phyloP scores from a whole-genome alignment of 176 grass and related monocot species.

The Luzula sylvatica region DNA sequence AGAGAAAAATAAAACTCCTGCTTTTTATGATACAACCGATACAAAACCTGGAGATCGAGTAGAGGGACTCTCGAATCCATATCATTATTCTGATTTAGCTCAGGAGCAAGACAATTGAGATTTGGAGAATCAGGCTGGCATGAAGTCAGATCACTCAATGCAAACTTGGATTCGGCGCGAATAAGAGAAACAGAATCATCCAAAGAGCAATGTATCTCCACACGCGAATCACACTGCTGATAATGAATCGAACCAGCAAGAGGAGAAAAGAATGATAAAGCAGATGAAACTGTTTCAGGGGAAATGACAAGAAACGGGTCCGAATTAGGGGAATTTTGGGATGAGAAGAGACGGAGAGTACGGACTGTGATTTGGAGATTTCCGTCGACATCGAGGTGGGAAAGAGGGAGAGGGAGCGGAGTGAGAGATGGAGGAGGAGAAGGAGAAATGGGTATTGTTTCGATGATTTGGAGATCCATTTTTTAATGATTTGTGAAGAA shows the following conservation, averaged over 20 bases:
- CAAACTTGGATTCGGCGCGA: conserved; percentile 13
- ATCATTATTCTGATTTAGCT: neutral
- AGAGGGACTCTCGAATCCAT: neutral
- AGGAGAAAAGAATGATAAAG: conserved; percentile 34
- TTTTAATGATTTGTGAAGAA: neutral
- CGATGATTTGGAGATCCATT: conserved; percentile 24
- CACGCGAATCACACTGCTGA: conserved; percentile 5
- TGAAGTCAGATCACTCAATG: conserved; percentile 16
- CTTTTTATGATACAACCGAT: too few relatives aligned
- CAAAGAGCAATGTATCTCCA: neutral
- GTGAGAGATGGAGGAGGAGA: neutral
- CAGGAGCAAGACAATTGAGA: conserved; percentile 34
- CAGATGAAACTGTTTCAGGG: conserved; percentile 22
- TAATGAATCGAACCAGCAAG: conserved; percentile 28
- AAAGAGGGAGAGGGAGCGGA: conserved; percentile 25
- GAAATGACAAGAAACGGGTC: conserved; percentile 32
- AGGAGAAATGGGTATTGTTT: conserved; percentile 28
- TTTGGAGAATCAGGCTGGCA: conserved; percentile 29
- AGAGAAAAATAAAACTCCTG: too few relatives aligned
- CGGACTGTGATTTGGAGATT: conserved; percentile 62
- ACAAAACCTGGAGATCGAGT: conserved; percentile 38
- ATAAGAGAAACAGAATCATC: conserved; percentile 18
- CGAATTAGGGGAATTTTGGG: neutral
- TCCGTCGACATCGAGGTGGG: conserved; percentile 48
- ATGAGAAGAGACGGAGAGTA: conserved; percentile 43